Evolutionary conservation across 306 rosid genomes (phyloP), one percentile per base, ranked within the genome.

Genomic region (Calophaca sinica): DNA sequence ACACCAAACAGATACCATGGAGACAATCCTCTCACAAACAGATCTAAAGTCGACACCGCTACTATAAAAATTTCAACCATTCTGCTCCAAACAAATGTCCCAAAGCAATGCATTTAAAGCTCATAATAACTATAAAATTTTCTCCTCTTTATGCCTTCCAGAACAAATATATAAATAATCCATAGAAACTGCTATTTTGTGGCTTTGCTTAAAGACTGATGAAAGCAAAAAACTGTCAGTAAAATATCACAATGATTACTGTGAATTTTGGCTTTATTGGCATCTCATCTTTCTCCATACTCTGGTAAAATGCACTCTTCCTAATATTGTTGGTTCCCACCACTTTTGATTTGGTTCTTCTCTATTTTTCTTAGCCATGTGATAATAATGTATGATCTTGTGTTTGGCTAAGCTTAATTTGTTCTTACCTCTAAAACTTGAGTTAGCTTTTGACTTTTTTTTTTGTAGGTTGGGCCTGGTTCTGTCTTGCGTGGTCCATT

Each of bases 401-500:
- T 61, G 62, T 63, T 50, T 14, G 54, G 42, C 76, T 53, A 35
- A 74, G 52, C 28, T 49, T 66, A 62, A 55, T 48, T 59, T 71
- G 54, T 66, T 64, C 69, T 64, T 29, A 7, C n/a, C 52, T 51
- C 64, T 45, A 7, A 53, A 57, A 55, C 62, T 53, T 10, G 50
- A 69, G 31, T 76, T 65, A 51, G 51, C 75, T 83, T 70, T 70
- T 84, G 79, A 28, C 73, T 26, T 61, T 62, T 61, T 62, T 20
- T 20, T 65, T 11, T 70, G 70, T 82, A 96, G 99, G 88, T 96
- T 81, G 99, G 99, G 68, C 98, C 91, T 69, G 98, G 94, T 73
- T 96, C 99, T 84, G 76, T 90, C 77, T 82, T 96, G 90, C 96
- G 96, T 57, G 97, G 98, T 81, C 99, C 99, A 55, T 80, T 92